These are phyloP conservation scores for Umbelopsis ramanniana DNA, from an alignment of 192 early-diverging fungal genomes.

Conservation along the genomic window DNA sequence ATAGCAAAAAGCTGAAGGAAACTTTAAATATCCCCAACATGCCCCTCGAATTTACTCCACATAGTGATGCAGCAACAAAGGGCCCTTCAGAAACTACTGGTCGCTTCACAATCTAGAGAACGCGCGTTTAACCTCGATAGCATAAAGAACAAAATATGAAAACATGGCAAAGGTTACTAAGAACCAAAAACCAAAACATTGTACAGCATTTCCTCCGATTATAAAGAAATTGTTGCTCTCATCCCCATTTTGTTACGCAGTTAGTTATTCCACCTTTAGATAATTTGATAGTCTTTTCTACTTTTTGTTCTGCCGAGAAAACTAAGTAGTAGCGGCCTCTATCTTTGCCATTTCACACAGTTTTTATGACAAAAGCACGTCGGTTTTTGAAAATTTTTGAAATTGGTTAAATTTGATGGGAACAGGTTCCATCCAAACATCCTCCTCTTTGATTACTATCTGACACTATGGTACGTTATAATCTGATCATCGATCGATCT, in stretches of 20 bases:
- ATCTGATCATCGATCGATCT: not conserved
- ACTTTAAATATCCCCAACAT: constrained; percentile 49
- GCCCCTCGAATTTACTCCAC: constrained; percentile 61
- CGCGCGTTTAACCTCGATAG: not conserved
- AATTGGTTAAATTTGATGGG: not conserved
- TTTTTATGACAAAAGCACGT: no score
- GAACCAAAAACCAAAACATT: not conserved
- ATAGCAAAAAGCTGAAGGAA: constrained; percentile 60
- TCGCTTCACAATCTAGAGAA: constrained; percentile 14
- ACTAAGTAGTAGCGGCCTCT: no score
- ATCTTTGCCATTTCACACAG: no score
- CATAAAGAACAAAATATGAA: not conserved
- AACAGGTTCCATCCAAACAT: not conserved
- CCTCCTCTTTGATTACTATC: not conserved
- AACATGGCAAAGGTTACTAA: not conserved
- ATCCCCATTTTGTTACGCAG: not conserved
- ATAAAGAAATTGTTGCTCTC: constrained; percentile 23
- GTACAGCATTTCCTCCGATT: constrained; percentile 19
- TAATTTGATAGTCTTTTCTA: no score
- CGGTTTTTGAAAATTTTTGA: not conserved
- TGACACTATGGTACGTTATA: not conserved
- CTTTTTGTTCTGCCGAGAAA: no score
- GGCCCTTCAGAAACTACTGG: not conserved
- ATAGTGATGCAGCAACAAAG: constrained; percentile 46
- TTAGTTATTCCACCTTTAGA: not conserved